Conservation (phyloP, 176 grass and related monocot species). For the Raddia guianensis region DNA sequence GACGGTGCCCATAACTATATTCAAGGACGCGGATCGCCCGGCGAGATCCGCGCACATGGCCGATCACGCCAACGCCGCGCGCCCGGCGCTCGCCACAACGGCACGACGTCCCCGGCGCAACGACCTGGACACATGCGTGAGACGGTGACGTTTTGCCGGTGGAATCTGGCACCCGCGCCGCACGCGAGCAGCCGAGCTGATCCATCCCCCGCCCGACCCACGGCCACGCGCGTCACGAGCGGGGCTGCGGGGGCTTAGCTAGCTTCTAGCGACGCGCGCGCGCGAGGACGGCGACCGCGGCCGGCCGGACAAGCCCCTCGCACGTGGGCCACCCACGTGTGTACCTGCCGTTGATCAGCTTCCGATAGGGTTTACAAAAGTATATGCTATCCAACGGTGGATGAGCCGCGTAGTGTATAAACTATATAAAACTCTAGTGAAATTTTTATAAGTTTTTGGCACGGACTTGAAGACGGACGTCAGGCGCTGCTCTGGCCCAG, state of each 20-base stretch:
- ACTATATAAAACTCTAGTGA: too few relatives aligned
- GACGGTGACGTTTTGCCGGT: background rate
- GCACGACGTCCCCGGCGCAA: slow-evolving; percentile 1
- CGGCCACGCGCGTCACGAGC: background rate
- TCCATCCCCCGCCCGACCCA: background rate
- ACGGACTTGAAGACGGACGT: too few relatives aligned
- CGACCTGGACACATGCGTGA: background rate
- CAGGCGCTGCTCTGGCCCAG: too few relatives aligned
- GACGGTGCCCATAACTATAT: background rate
- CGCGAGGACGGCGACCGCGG: background rate
- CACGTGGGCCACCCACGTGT: slow-evolving; percentile 22
- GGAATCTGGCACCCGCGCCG: background rate
- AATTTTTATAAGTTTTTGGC: too few relatives aligned
- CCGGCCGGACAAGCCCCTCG: background rate
- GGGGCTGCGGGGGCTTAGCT: background rate
- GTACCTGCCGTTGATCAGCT: background rate
- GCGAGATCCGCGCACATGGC: slow-evolving; percentile 40
- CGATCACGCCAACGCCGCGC: background rate
- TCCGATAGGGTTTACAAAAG: background rate
- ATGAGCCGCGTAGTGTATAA: too few relatives aligned
- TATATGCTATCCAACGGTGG: too few relatives aligned
- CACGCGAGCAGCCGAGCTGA: too few relatives aligned
- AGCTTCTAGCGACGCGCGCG: slow-evolving; percentile 3
- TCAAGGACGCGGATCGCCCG: slow-evolving; percentile 24
- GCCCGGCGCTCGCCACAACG: background rate